Evolutionary conservation across 192 early-diverging fungal species (phyloP), one percentile per base, ranked within the genome.

Genomic region (Umbelopsis sp.): DNA sequence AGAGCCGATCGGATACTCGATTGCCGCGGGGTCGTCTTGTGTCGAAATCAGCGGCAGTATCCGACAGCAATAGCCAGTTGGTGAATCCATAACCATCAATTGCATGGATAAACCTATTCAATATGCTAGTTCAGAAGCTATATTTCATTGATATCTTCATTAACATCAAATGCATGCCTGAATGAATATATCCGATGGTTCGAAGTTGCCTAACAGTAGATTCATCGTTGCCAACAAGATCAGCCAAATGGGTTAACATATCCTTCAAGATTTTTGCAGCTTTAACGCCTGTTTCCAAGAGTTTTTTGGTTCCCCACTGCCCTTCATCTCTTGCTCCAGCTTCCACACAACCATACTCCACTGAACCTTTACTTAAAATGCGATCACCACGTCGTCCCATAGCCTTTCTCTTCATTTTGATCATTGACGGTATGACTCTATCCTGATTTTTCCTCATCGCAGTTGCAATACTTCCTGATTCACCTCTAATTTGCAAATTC

Each of bases 211-310:
- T 49, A n/a, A 21, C 14, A 16, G 4, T 4, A 21, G 6, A 49
- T 49, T 49, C 47, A 2, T 49, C 47, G 2, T 49, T n/a, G 47
- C 24, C 52, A 3, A 53, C 25, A 29, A 53, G 25, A 22, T 53
- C 2, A 29, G 3, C 8, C 4, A 53, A 22, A 22, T 53, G 22
- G 52, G 3, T 29, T 2, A 79, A 66, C 70, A 79, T 79, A 25
- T 79, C 77, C 31, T 75, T 79, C n/a, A 74, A 52, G 56, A 72
- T 67, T 24, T 79, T 79, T 29, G 73, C 69, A 22, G 9, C 51
- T 74, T 79, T 79, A 8, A 75, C 1, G 1, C 31, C 74, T 21
- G 69, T 70, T 31, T 74, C 77, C 36, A 25, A 49, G 0, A 72
- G 66, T 49, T 34, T 51, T 26, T 75, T 75, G 3, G 69, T 66